Base-by-base conservation (phyloP, 1,139 yeast genomes). In the Tardiomyces depauwii region DNA sequence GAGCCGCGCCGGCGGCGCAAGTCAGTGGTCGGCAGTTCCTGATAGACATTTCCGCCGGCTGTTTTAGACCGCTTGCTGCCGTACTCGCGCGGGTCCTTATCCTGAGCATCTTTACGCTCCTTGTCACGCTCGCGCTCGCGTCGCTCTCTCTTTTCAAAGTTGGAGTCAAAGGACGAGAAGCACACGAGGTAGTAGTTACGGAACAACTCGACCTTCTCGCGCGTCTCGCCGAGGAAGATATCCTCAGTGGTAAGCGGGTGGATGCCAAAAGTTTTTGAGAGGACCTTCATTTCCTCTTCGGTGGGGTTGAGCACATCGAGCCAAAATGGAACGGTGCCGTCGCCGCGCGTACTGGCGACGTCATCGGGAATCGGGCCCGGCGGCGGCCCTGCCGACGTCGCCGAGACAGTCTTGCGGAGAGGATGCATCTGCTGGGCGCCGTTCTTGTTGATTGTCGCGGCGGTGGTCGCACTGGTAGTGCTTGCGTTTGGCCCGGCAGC, bases 231-330 rank as follows among this genome's bases (percentile, higher is more conserved):
- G 33, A 89, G 70, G 54, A 86, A 86, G 47, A 91, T 91, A 68
- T 91, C 98, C 62, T 91, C 98, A 0, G 96, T 85, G 0, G 98
- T 91, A 57, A 89, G 74, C 0, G 97, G 97, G 63, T 89, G 98
- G 49, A 89, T 86, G 0, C 95, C 95, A 65, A 91, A 91, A 0
- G 96, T 80, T 57, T 88, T 88, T 25, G 95, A 80, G 14, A 91
- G 60, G 0, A 85, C 93, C 61, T 88, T 88, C 96, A 91, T 89
- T 63, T 91, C 98, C 53, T 86, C 95, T 57, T 89, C 98, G 0
- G 95, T 85, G 2, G 98, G 98, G 57, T 88, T 83, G 47, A 85
- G 68, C 19, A 91, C 85, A 63, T 91, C 98, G 11, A 91, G 71
- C 97, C 98, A 91, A n/a, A 40, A 40, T 10, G 42, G 42, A 30